Evolutionary conservation across 257 asterid genomes (phyloP).

Genomic region (Capsicum chinense): DNA sequence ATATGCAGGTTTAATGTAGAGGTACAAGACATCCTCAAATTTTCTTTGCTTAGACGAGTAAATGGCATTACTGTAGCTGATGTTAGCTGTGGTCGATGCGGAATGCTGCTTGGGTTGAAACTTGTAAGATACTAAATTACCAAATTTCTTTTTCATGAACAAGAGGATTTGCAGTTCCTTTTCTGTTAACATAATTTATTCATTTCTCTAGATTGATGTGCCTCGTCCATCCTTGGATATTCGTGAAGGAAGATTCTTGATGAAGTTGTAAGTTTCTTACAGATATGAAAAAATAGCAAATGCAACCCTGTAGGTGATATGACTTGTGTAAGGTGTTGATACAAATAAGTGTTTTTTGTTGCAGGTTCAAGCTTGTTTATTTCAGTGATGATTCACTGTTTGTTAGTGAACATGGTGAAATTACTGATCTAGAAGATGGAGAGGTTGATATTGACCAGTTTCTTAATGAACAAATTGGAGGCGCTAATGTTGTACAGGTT

Average conservation of each 20-base stretch:
- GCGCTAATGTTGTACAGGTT: neutral
- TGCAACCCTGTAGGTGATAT: neutral
- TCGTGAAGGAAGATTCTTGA: neutral
- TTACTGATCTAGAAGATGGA: neutral
- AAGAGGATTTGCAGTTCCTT: neutral
- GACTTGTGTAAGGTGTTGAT: neutral
- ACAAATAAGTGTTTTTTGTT: neutral
- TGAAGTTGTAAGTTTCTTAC: constrained; percentile 22
- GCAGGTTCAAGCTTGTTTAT: neutral
- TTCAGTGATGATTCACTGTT: neutral
- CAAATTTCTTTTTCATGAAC: neutral
- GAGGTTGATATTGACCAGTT: neutral
- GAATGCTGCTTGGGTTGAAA: neutral
- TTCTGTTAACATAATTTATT: neutral
- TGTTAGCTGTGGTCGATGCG: constrained; percentile 1
- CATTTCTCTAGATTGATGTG: neutral
- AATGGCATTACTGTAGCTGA: neutral
- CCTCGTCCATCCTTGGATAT: neutral
- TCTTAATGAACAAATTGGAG: neutral
- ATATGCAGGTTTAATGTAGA: constrained; percentile 19
- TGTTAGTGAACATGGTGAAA: neutral
- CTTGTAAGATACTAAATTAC: neutral
- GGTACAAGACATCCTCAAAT: neutral
- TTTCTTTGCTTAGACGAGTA: neutral
- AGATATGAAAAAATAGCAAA: neutral